A percentile compares a stretch with the other conserved stretches of the same genome.
Evolutionary conservation across 768 basidiomycete genomes (phyloP).

Genomic region (Leccinum rimulosum): DNA sequence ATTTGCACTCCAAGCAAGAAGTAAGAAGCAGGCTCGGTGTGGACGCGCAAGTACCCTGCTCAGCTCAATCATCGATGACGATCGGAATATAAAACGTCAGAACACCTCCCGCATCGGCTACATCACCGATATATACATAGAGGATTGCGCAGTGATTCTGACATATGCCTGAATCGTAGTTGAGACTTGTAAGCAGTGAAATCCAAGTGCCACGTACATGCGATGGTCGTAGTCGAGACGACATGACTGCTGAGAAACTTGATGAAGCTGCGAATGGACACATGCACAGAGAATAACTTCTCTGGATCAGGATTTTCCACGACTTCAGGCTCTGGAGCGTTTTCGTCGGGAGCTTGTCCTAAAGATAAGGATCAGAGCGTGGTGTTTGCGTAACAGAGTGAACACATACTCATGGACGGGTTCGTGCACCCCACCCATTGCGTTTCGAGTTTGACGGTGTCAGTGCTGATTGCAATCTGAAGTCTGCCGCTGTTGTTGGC

Average conservation of each 20-base stretch:
- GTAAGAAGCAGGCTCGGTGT: not conserved
- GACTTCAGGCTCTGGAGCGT: conserved; percentile 31
- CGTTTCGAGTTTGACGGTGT: conserved; percentile 74
- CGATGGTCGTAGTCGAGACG: conserved; percentile 81
- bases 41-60: not conserved
- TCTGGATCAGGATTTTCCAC: conserved; percentile 50
- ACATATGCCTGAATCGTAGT: conserved; percentile 59
- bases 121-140: conserved; percentile 85
- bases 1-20: not conserved
- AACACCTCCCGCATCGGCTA: conserved; percentile 76
- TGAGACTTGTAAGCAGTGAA: not conserved
- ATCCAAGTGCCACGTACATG: conserved; percentile 51
- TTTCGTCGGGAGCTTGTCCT: conserved; percentile 30
- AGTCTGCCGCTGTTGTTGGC: conserved; percentile 65
- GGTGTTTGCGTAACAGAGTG: not conserved
- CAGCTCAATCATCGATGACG: conserved; percentile 54
- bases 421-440: conserved; percentile 75
- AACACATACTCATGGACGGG: conserved; percentile 48
- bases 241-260: conserved; percentile 81
- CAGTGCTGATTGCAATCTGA: conserved; percentile 56
- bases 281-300: conserved; percentile 59
- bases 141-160: conserved; percentile 81
- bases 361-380: conserved; percentile 2
- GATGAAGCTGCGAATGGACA: conserved; percentile 72
- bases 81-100: conserved; percentile 88